These are phyloP conservation scores for Pterulicium gracile DNA, from an alignment of 1,284 basidiomycete species.

Conservation along the genomic window DNA sequence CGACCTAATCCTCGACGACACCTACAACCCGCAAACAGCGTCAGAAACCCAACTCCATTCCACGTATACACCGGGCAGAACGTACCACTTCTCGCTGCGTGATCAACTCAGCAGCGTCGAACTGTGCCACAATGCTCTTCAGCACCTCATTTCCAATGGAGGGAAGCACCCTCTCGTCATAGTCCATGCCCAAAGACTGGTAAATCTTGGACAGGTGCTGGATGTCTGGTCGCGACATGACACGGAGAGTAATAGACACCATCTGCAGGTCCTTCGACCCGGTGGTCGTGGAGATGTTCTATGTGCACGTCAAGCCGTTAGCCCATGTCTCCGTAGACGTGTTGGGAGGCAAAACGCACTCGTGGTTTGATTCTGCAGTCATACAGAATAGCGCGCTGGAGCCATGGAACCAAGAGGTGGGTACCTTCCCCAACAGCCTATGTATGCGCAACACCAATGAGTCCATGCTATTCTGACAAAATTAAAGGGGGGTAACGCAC, in stretches of 20 bases:
- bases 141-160: constrained; percentile 97
- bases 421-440: constrained; percentile 92
- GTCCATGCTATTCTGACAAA: neutral
- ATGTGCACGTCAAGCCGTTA: constrained; percentile 5
- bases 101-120: constrained; percentile 96
- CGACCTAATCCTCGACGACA: constrained; percentile 88
- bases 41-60: constrained; percentile 3
- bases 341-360: constrained; percentile 31
- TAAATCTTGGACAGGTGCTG: constrained; percentile 89
- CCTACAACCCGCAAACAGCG: constrained; percentile 27
- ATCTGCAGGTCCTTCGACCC: constrained; percentile 97
- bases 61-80: constrained; percentile 10
- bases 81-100: constrained; percentile 77
- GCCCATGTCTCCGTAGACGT: constrained; percentile 4
- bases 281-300: constrained; percentile 97
- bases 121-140: constrained; percentile 97
- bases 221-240: constrained; percentile 89
- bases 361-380: constrained; percentile 97
- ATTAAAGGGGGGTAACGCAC: constrained; percentile 27
- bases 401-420: constrained; percentile 92
- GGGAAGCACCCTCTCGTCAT: constrained; percentile 92
- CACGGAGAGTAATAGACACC: constrained; percentile 93
- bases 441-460: neutral
- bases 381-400: constrained; percentile 92
- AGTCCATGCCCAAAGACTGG: constrained; percentile 89